Base-by-base conservation (phyloP, 352 stramenopile species). In the Hyaloperonospora brassicae region DNA sequence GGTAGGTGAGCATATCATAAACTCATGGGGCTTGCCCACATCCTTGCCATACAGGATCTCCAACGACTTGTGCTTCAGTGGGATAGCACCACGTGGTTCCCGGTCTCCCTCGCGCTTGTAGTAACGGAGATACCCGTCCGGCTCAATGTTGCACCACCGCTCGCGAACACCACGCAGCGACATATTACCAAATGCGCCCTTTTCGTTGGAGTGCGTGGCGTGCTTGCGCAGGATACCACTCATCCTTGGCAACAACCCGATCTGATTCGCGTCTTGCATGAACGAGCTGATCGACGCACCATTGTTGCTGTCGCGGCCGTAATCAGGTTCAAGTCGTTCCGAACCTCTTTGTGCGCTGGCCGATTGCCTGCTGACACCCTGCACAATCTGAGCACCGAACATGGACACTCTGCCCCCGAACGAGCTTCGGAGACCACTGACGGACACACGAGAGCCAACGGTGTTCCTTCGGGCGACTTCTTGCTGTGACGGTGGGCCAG, bases 61-160 rank as follows among this genome's bases (percentile, higher is more conserved):
- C 8, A 92, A 54, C 13, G 75, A 75, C 46, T 74, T 68, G 53
- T 84, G 54, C n/a, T 72, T 77, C 35, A 92, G 62, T 21, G 76
- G 72, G 49, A 92, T 84, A 13, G 66, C 62, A 7, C 82, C 82
- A 47, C 82, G 79, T 22, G 79, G 64, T 34, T 89, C 79, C 6
- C 76, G 76, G 58, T 92, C 82, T n/a, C 73, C 68, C 61, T 89
- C 79, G 17, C 74, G 73, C 65, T 89, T 92, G 73, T 85, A 92
- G 58, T 92, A 92, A 12, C 70, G 61, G 25, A 92, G 62, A 44
- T 72, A 72, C 24, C 82, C 82, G 12, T 72, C 68, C 0, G 75
- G 61, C 40, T 92, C 77, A 30, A 92, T 79, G 40, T 70, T 70
- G 54, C 74, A 92, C 70, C 76, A 92, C 21, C 82, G 75, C 9